Evolutionary conservation across 192 early-diverging fungal genomes (phyloP).

Genomic region (Backusella mclennaniae): DNA sequence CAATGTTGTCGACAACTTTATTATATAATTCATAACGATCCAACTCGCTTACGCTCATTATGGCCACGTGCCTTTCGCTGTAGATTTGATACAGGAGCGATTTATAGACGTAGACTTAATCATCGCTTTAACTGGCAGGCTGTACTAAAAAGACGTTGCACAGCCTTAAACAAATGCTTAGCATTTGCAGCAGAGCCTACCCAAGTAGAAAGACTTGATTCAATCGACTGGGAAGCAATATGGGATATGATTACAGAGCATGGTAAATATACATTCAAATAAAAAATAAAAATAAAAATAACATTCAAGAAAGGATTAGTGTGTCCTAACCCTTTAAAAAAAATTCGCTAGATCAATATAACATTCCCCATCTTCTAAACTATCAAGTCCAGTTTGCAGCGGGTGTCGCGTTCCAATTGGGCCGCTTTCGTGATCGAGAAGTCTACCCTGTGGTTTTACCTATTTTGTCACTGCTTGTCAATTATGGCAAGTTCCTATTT

Average conservation of each 20-base stretch:
- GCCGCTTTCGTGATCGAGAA: conserved; percentile 16
- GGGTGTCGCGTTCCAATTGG: conserved; percentile 28
- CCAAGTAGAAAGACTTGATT: neutral
- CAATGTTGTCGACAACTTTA: conserved; percentile 16
- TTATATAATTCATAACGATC: conserved; percentile 18
- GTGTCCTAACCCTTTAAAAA: neutral
- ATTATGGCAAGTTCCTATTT: conserved; percentile 30
- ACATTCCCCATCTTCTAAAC: conserved; percentile 30
- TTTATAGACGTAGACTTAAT: conserved; percentile 28
- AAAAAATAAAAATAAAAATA: neutral
- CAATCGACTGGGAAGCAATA: conserved; percentile 30
- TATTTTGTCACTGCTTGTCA: conserved; percentile 33
- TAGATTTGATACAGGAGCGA: conserved; percentile 40
- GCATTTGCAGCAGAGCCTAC: conserved; percentile 14
- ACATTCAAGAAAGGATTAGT: neutral
- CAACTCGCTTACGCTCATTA: conserved; percentile 14
- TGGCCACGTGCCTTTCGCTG: conserved; percentile 28
- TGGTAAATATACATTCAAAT: conserved; percentile 21
- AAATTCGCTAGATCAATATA: conserved; percentile 27
- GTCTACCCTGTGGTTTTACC: conserved; percentile 31
- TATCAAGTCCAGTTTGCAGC: conserved; percentile 33
- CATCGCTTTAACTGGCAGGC: conserved; percentile 25
- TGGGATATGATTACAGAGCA: conserved; percentile 46
- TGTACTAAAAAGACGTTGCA: conserved; percentile 24
- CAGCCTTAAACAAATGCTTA: conserved; percentile 17